These are phyloP conservation scores for Russula brevipes DNA, from an alignment of 768 basidiomycete genomes.

Conservation along the genomic window DNA sequence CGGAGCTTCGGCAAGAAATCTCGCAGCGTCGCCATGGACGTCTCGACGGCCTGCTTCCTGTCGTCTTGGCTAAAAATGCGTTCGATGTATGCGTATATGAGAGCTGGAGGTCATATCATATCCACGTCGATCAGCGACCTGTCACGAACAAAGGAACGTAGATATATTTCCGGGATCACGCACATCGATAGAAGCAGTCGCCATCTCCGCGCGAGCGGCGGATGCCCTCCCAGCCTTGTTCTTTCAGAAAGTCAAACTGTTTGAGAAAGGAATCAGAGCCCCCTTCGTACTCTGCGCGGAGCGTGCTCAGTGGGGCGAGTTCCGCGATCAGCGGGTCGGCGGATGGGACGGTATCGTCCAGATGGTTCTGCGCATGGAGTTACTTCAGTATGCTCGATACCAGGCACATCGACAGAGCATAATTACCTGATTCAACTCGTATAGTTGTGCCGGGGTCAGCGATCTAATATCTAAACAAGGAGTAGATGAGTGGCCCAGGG, in stretches of 20 bases:
- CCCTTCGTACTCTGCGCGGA: constrained; percentile 64
- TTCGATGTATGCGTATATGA: constrained; percentile 78
- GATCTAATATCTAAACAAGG: constrained; percentile 32
- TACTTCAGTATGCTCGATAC: background rate
- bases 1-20: constrained; percentile 48
- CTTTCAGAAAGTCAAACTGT: constrained; percentile 69
- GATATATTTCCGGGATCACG: constrained; percentile 29
- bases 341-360: constrained; percentile 36
- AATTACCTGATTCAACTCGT: constrained; percentile 39
- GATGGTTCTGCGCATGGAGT: constrained; percentile 31
- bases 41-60: constrained; percentile 42
- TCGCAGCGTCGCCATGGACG: constrained; percentile 49
- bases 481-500: background rate
- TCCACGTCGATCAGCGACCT: constrained; percentile 13
- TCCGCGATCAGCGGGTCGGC: constrained; percentile 51
- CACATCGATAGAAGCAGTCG: constrained; percentile 90
- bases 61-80: constrained; percentile 52
- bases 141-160: background rate
- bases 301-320: constrained; percentile 46
- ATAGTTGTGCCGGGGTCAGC: constrained; percentile 34
- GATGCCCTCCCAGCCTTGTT: constrained; percentile 58
- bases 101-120: constrained; percentile 42
- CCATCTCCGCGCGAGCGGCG: constrained; percentile 75
- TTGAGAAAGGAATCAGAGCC: constrained; percentile 55
- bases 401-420: background rate